phyloP scores from a whole-genome alignment of 1,139 yeast genomes.

The Scheffersomyces quercinus region DNA sequence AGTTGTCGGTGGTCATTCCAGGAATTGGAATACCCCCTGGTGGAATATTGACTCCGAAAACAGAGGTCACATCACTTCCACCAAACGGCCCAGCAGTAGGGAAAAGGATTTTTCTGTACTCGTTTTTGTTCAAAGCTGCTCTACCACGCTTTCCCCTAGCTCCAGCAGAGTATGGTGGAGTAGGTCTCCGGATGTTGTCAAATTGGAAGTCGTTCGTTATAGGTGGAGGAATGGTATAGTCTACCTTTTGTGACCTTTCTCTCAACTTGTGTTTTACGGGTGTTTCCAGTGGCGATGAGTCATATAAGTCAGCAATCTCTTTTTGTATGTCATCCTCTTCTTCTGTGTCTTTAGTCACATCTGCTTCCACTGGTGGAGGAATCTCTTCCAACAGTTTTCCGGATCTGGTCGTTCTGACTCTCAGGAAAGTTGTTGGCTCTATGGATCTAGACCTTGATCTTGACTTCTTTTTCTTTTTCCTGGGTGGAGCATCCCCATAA shows the following conservation, averaged over 20 bases:
- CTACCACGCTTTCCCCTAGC: constrained; percentile 29
- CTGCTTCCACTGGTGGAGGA: constrained; percentile 20
- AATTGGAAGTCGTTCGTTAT: constrained; percentile 50
- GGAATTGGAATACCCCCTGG: constrained; percentile 45
- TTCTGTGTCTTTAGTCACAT: constrained; percentile 14
- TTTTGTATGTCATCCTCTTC: constrained; percentile 45
- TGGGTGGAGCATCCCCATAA: constrained; percentile 22
- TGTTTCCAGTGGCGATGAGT: constrained; percentile 51
- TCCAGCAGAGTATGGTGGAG: constrained; percentile 14
- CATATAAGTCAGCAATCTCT: constrained; percentile 54
- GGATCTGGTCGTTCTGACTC: constrained; percentile 18
- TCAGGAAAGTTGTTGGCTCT: constrained; percentile 16
- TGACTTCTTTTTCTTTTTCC: constrained; percentile 16
- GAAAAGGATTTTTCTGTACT: constrained; percentile 62
- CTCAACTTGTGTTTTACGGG: constrained; percentile 66
- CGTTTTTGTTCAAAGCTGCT: constrained; percentile 36
- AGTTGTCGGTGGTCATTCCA: constrained; percentile 34
- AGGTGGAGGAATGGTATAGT: constrained; percentile 89
- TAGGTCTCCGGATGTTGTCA: constrained; percentile 15
- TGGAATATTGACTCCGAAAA: constrained; percentile 69
- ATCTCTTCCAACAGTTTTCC: constrained; percentile 21
- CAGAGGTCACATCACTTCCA: constrained; percentile 80
- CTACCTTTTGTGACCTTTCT: constrained; percentile 69
- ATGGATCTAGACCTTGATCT: constrained; percentile 28
- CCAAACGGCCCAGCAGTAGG: constrained; percentile 99